Conservation (phyloP, 805 yeast genomes). For the Saccharomycopsis guyanensis region DNA sequence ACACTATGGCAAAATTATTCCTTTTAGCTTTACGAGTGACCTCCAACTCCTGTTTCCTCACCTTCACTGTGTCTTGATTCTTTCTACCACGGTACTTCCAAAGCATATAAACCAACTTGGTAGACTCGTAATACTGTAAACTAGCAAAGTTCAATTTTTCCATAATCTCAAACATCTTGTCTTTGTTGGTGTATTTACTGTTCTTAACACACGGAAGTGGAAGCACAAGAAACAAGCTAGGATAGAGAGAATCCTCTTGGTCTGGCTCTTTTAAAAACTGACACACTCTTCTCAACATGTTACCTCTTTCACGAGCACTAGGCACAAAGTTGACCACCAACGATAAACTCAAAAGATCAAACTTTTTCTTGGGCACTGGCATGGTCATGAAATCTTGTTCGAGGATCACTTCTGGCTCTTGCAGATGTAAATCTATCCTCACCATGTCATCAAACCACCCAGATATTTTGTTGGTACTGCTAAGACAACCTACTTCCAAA, state of each 20-base stretch:
- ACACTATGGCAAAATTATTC: slow-evolving; percentile 18
- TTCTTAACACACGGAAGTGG: slow-evolving; percentile 83
- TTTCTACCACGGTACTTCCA: slow-evolving; percentile 39
- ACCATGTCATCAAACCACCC: slow-evolving; percentile 42
- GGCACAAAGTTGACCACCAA: slow-evolving; percentile 87
- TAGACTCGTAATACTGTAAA: slow-evolving; percentile 46
- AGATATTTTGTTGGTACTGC: slow-evolving; percentile 57
- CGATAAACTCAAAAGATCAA: slow-evolving; percentile 71
- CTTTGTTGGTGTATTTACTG: slow-evolving; percentile 65
- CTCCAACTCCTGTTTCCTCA: slow-evolving; percentile 12
- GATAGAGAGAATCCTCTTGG: slow-evolving; percentile 19
- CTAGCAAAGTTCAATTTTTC: slow-evolving; percentile 56
- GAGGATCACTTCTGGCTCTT: slow-evolving; percentile 51
- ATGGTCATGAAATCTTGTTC: slow-evolving; percentile 83
- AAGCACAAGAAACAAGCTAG: slow-evolving; percentile 64
- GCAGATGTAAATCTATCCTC: slow-evolving; percentile 76
- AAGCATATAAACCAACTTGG: slow-evolving; percentile 69
- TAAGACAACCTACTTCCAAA: slow-evolving; percentile 79
- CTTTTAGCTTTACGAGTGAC: slow-evolving; percentile 8
- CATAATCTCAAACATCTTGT: slow-evolving; percentile 35
- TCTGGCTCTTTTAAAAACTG: slow-evolving; percentile 41
- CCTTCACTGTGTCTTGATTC: slow-evolving; percentile 1
- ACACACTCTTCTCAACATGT: slow-evolving; percentile 59
- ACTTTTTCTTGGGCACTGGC: slow-evolving; percentile 47
- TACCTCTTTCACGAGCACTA: slow-evolving; percentile 59